Conservation (phyloP, 2,329 filamentous ascomycete genomes). For the Sphaerulina vaccinii region DNA sequence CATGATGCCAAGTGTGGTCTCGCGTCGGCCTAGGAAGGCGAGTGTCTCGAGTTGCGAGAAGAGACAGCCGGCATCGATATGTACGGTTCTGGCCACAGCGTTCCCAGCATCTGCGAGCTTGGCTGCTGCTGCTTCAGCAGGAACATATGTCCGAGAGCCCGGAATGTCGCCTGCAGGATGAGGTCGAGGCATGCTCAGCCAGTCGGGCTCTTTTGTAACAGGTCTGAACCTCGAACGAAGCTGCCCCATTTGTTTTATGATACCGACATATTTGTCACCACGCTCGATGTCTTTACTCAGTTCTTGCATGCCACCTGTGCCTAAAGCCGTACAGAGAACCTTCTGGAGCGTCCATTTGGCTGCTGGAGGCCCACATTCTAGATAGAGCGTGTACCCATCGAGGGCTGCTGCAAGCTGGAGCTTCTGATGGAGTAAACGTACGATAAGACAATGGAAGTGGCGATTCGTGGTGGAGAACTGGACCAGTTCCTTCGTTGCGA, state of each 20-base stretch:
- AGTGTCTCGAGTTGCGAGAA: conserved; percentile 73
- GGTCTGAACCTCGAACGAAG: conserved; percentile 73
- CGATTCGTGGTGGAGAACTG: conserved; percentile 59
- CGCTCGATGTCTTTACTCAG: conserved; percentile 37
- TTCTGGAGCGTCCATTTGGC: conserved; percentile 67
- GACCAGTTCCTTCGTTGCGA: conserved; percentile 48
- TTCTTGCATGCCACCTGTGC: conserved; percentile 59
- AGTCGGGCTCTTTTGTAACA: conserved; percentile 54
- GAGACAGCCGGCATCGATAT: conserved; percentile 66
- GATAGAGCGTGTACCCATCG: conserved; percentile 64
- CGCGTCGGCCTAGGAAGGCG: conserved; percentile 66
- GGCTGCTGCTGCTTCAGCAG: conserved; percentile 20
- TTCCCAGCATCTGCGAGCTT: conserved; percentile 20
- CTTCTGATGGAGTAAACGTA: conserved; percentile 64
- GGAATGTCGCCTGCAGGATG: conserved; percentile 51
- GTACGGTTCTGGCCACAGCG: conserved; percentile 58
- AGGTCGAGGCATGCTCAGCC: conserved; percentile 37
- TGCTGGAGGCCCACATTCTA: conserved; percentile 76
- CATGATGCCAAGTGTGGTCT: conserved; percentile 61
- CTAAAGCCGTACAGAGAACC: conserved; percentile 66
- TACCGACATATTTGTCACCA: conserved; percentile 35
- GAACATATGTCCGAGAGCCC: conserved; percentile 43
- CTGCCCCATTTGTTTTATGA: conserved; percentile 53
- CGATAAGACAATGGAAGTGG: conserved; percentile 62
- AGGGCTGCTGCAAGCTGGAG: conserved; percentile 58